phyloP scores from a whole-genome alignment of 352 stramenopile genomes.

The Blastocystis sp. region DNA sequence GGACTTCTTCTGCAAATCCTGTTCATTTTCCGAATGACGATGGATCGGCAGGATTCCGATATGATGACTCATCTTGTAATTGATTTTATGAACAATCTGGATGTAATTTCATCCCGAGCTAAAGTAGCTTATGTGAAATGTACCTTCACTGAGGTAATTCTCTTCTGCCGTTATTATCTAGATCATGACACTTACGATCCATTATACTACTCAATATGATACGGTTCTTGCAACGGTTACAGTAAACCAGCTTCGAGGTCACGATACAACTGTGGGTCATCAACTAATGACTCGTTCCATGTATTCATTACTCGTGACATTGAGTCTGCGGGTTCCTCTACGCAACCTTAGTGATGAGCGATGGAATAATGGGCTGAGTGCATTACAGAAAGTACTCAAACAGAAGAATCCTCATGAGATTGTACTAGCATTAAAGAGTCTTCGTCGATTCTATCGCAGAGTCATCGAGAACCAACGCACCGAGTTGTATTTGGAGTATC shows the following conservation, averaged over 20 bases:
- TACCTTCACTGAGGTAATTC: not conserved
- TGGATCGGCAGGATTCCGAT: not conserved
- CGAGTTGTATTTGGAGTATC: not conserved
- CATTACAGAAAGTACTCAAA: not conserved
- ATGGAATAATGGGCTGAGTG: not conserved
- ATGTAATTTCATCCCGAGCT: not conserved
- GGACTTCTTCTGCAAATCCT: constrained; percentile 39
- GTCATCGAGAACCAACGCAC: not conserved
- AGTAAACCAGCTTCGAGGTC: not conserved
- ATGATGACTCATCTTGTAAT: not conserved
- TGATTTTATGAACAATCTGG: constrained; percentile 26
- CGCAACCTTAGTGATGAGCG: not conserved
- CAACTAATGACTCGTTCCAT: not conserved
- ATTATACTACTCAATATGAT: not conserved
- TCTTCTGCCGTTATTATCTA: not conserved
- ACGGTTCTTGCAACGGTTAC: not conserved
- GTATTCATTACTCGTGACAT: not conserved
- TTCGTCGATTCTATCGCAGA: constrained; percentile 1
- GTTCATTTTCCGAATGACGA: not conserved
- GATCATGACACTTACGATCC: not conserved
- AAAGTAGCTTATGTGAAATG: not conserved
- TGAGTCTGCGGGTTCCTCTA: not conserved
- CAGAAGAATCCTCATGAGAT: not conserved
- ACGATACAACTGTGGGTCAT: not conserved
- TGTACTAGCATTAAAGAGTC: not conserved